Conservation (phyloP, 345 rosid species). For the Abelmoschus esculentus region DNA sequence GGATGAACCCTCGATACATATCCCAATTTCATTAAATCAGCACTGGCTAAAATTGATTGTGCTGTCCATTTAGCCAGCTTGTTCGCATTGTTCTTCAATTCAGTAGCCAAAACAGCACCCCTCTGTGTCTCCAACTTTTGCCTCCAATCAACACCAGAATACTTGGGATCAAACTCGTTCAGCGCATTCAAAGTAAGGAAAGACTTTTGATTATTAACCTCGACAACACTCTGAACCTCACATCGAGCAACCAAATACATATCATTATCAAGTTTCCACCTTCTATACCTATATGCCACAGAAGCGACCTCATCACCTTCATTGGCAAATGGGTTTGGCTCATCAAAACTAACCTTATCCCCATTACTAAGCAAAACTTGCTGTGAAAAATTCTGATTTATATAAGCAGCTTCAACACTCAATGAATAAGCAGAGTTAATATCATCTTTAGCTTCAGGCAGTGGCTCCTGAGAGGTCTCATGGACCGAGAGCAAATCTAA, state of each 20-base stretch:
- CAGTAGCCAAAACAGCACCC: conserved; percentile 94
- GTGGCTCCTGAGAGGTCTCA: conserved; percentile 86
- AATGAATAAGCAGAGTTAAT: conserved; percentile 70
- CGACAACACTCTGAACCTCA: conserved; percentile 84
- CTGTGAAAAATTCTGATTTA: conserved; percentile 32
- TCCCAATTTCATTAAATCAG: conserved; percentile 95
- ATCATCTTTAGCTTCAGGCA: conserved; percentile 83
- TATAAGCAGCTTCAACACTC: conserved; percentile 83
- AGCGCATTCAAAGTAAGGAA: conserved; percentile 92
- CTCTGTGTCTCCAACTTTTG: conserved; percentile 99
- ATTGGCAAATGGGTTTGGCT: conserved; percentile 78
- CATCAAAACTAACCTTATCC: conserved; percentile 73
- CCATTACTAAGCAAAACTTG: conserved; percentile 77
- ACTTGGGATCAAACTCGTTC: conserved; percentile 91
- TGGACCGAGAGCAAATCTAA: conserved; percentile 86
- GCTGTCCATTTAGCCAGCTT: conserved; percentile 98
- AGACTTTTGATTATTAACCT: conserved; percentile 68
- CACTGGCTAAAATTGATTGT: conserved; percentile 79
- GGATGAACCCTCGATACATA: conserved; percentile 97
- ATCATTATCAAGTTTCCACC: conserved; percentile 89
- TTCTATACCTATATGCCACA: conserved; percentile 80
- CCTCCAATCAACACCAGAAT: conserved; percentile 98
- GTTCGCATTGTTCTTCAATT: conserved; percentile 91
- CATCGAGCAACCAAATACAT: conserved; percentile 80
- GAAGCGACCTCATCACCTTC: conserved; percentile 98